Evolutionary conservation across 345 rosid genomes (phyloP).

Genomic region (Eucalyptus cloeziana): DNA sequence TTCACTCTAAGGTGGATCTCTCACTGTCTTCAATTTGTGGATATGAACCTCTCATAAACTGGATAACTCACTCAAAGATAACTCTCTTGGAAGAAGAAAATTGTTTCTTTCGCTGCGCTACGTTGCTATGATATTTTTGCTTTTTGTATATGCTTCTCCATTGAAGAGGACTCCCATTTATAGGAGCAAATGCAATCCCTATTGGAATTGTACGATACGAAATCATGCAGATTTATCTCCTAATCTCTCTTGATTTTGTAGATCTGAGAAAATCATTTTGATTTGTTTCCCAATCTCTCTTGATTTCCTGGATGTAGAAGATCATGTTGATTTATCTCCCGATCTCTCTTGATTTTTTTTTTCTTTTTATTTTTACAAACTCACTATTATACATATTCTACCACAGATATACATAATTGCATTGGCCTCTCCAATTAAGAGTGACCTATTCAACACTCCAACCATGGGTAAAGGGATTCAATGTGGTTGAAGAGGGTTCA

Average conservation of each 20-base stretch:
- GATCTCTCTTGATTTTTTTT: background rate
- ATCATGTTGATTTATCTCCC: background rate
- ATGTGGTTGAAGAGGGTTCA: conserved; percentile 18
- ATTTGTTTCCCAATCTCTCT: background rate
- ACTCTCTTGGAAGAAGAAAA: background rate
- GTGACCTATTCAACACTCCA: background rate
- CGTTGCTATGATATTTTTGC: background rate
- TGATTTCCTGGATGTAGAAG: background rate
- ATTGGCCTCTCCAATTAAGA: background rate
- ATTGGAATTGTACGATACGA: background rate
- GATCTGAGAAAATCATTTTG: background rate
- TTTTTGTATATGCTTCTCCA: background rate
- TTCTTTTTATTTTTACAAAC: too few species aligned
- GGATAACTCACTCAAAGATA: background rate
- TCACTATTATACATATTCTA: too few species aligned
- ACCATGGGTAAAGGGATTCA: conserved; percentile 9
- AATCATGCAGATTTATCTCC: background rate
- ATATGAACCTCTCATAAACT: too few species aligned
- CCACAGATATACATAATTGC: background rate
- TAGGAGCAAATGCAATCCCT: background rate
- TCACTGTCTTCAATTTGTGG: too few species aligned
- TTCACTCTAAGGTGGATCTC: too few species aligned
- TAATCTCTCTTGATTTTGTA: background rate
- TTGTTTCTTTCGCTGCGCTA: background rate
- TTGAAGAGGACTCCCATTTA: background rate